Percentiles rank a stretch among this genome's conserved stretches.
Evolutionary conservation across 192 early-diverging fungal genomes (phyloP).

Genomic region (Podila minutissima): DNA sequence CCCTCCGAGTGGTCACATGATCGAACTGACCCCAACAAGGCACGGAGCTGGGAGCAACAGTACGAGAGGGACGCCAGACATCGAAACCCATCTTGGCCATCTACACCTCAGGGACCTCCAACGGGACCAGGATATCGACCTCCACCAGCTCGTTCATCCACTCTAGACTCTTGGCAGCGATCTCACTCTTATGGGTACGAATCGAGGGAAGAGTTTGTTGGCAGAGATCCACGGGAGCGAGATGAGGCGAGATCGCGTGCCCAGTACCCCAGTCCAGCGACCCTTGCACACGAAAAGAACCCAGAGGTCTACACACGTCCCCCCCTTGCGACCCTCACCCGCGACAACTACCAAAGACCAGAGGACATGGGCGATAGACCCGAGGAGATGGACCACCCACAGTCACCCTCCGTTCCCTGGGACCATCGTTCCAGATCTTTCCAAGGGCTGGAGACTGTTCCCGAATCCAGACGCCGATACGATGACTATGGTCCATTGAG

Average conservation of each 20-base stretch:
- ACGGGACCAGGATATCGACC: constrained; percentile 11
- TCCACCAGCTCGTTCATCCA: constrained; percentile 13
- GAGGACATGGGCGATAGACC: not conserved
- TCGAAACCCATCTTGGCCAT: constrained; percentile 31
- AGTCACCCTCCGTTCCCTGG: not conserved
- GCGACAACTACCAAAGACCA: not conserved
- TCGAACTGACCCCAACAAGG: constrained; percentile 5
- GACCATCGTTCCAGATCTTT: not conserved
- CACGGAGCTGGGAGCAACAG: constrained; percentile 24
- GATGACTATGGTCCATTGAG: constrained; percentile 3
- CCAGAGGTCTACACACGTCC: not conserved
- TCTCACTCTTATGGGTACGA: not conserved
- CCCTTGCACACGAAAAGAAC: not conserved
- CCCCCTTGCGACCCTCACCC: not conserved
- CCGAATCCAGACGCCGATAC: not conserved
- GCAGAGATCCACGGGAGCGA: not conserved
- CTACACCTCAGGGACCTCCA: constrained; percentile 11
- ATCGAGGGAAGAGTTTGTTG: not conserved
- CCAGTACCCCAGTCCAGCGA: not conserved
- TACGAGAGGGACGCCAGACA: constrained; percentile 12
- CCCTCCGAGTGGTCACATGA: constrained; percentile 20
- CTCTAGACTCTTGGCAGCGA: constrained; percentile 9
- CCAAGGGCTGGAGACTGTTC: not conserved
- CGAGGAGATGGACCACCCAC: not conserved
- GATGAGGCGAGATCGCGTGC: not conserved